Evolutionary conservation across 805 yeast genomes (phyloP), one percentile per base, ranked within the genome.

Genomic region (Yarrowia sp.): DNA sequence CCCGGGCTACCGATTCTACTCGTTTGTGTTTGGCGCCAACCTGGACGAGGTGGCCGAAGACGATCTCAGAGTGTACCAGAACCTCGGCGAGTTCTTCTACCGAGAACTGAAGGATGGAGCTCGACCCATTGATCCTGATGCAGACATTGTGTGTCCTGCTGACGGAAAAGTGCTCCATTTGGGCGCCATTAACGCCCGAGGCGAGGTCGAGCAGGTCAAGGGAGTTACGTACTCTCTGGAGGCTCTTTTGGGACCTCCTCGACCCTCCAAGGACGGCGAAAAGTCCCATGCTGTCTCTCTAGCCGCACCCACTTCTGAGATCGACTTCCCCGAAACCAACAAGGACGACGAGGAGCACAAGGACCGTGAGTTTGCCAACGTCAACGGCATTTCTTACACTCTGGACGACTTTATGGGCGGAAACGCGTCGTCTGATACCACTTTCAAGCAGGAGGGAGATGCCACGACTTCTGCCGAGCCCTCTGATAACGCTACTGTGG

Each of bases 201-300:
- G 89, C 69, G 71, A 74, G 36, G 91, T 95, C 67, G 98, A 95
- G 75, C 98, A 93, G 75, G 98, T 95, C 43, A 95, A 95, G 77
- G 99, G 99, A 8, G 84, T 95, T 85, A 90, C 96, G 1, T 95
- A 95, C 75, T 87, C 96, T 1, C 82, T 95, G 16, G 93, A 90
- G 69, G 92, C 96, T 10, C 83, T 95, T 64, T 80, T 95, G 51
- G 99, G 99, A 4, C 67, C 72, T 70, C 36, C 67, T 54, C 17
- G 54, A 8, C 9, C 49, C 19, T 46, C 16, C 49, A 41, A 22
- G 22, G 46, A 35, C 4, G 46, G 46, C 12, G 17, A 22, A 21
- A 61, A 38, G 56, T 56, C 48, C 7, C 32, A 38, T 19, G 40
- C 46, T 19, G 61, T 38, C 1, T 36, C 51, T 14, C 35, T 46